phyloP scores from a whole-genome alignment of 345 rosid species.

The Acer yangbiense region DNA sequence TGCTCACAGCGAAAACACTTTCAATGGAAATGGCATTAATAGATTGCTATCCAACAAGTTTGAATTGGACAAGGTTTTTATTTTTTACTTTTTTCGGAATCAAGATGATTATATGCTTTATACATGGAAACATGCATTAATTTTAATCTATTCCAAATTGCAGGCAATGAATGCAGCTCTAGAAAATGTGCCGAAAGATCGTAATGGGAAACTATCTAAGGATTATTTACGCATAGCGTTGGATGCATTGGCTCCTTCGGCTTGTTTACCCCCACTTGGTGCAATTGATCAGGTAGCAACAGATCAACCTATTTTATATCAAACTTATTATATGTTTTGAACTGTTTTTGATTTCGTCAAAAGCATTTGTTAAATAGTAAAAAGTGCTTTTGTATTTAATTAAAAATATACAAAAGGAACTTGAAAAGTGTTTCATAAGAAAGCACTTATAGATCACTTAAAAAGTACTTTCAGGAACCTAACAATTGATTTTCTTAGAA shows the following conservation, averaged over 20 bases:
- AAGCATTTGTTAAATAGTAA: neutral
- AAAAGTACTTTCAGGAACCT: no score
- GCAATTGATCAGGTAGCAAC: constrained; percentile 64
- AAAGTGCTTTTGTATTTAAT: no score
- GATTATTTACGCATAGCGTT: constrained; percentile 63
- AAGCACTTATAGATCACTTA: no score
- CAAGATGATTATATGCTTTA: neutral
- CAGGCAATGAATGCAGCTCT: constrained; percentile 63
- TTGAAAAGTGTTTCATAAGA: no score
- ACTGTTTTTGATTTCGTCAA: neutral
- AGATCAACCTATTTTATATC: neutral
- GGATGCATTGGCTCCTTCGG: constrained; percentile 71
- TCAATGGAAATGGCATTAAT: constrained; percentile 81
- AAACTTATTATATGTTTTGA: neutral
- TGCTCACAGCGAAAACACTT: constrained; percentile 84
- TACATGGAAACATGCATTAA: neutral
- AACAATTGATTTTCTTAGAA: no score
- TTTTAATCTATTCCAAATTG: constrained; percentile 9
- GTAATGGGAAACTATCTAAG: constrained; percentile 64
- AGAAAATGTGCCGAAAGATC: constrained; percentile 65
- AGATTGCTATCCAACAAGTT: constrained; percentile 77
- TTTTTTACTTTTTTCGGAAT: neutral
- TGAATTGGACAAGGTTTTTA: constrained; percentile 75
- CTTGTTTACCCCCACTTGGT: constrained; percentile 84
- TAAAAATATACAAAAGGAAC: no score